Conservation (phyloP, 1,139 yeast genomes). For the Eremothecium cymbalariae region DNA sequence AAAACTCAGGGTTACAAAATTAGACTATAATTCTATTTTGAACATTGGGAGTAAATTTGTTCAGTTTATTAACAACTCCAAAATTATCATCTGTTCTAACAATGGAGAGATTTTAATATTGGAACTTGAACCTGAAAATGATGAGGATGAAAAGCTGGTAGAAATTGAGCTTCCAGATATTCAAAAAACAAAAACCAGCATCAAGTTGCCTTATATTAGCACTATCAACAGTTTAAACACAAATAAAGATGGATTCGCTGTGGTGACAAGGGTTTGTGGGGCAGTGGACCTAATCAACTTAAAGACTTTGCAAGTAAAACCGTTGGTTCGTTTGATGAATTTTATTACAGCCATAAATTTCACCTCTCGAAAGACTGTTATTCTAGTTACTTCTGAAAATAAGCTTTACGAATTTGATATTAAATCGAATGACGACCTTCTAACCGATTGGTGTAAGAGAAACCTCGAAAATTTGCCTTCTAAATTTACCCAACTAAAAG, state of each 20-base stretch:
- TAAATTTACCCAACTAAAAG: slow-evolving; percentile 50
- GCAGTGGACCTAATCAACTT: slow-evolving; percentile 48
- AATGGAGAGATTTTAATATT: slow-evolving; percentile 57
- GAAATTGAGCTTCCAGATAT: slow-evolving; percentile 35
- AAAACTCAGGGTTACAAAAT: slow-evolving; percentile 45
- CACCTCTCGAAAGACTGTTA: slow-evolving; percentile 44
- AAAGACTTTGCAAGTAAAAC: slow-evolving; percentile 20
- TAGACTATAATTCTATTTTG: slow-evolving; percentile 39
- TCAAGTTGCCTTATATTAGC: slow-evolving; percentile 34
- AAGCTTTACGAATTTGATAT: slow-evolving; percentile 56
- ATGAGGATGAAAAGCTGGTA: slow-evolving; percentile 35
- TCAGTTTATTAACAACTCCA: slow-evolving; percentile 38
- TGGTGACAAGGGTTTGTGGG: slow-evolving; percentile 58
- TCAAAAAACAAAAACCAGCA: slow-evolving; percentile 27
- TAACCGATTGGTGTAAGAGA: slow-evolving; percentile 57
- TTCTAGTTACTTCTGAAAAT: slow-evolving; percentile 67
- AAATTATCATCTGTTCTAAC: slow-evolving; percentile 51
- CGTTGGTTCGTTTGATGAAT: slow-evolving; percentile 46
- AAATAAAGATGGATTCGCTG: slow-evolving; percentile 39
- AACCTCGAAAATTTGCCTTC: slow-evolving; percentile 71
- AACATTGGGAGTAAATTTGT: slow-evolving; percentile 51
- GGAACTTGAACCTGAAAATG: slow-evolving; percentile 36
- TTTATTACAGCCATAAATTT: slow-evolving; percentile 59
- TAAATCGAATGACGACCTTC: slow-evolving; percentile 14
- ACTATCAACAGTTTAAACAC: slow-evolving; percentile 47